phyloP scores from a whole-genome alignment of 2,329 filamentous ascomycete species.

The Graphilbum ipis-grandicollis region DNA sequence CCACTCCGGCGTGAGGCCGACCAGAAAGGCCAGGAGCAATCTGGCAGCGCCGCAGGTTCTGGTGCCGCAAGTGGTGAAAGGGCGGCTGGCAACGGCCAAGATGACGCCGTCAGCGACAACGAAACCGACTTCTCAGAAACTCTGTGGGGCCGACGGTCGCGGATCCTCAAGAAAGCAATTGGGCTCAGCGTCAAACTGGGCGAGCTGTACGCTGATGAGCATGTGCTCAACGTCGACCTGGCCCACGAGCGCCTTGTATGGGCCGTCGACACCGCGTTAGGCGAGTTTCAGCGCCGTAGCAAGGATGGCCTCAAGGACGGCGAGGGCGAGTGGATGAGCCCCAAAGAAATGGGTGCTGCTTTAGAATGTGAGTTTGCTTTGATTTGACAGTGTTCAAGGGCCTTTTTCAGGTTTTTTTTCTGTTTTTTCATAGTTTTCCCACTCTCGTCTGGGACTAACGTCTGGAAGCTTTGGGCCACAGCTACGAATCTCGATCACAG shows the following conservation, averaged over 20 bases:
- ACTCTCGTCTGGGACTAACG: conserved; percentile 10
- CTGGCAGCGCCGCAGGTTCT: not conserved
- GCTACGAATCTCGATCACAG: conserved; percentile 56
- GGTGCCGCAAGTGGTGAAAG: not conserved
- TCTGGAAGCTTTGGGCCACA: conserved; percentile 52
- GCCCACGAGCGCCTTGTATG: conserved; percentile 63
- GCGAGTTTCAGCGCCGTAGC: conserved; percentile 53
- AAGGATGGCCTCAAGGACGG: conserved; percentile 50
- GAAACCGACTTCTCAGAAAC: conserved; percentile 23
- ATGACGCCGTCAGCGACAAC: conserved; percentile 3
- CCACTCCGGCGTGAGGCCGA: not conserved
- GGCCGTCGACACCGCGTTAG: conserved; percentile 64
- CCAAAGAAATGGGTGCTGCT: conserved; percentile 54
- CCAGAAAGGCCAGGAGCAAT: not conserved
- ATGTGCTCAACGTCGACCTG: conserved; percentile 54
- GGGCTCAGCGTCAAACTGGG: conserved; percentile 70
- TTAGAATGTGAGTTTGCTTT: conserved; percentile 51
- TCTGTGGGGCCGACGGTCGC: conserved; percentile 40
- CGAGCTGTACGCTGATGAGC: conserved; percentile 61
- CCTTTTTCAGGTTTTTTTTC: no score
- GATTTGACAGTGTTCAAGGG: no score
- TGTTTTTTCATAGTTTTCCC: no score
- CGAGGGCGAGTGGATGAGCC: conserved; percentile 54
- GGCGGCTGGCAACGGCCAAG: not conserved
- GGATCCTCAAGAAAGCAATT: conserved; percentile 56